Percentiles rank a stretch among this genome's conserved stretches.
phyloP scores from a whole-genome alignment of 2,329 filamentous ascomycete genomes.

The Aquanectria penicillioides region DNA sequence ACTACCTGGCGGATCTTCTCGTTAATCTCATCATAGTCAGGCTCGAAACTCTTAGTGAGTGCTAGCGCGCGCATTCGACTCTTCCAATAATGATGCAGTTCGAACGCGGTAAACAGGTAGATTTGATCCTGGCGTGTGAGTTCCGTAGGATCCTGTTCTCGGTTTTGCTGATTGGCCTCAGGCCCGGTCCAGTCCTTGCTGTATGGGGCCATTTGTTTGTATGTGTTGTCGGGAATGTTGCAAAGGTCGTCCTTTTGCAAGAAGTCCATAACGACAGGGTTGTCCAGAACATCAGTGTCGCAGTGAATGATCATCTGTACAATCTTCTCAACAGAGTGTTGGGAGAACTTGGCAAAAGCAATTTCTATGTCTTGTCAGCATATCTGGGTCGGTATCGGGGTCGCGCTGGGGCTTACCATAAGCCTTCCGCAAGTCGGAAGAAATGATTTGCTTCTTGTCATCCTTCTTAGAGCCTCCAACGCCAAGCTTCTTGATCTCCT shows the following conservation, averaged over 20 bases:
- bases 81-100: conserved; percentile 98
- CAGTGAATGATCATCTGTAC: conserved; percentile 96
- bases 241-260: conserved; percentile 92
- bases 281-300: conserved; percentile 88
- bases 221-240: conserved; percentile 88
- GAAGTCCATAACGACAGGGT: conserved; percentile 95
- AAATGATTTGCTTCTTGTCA: conserved; percentile 98
- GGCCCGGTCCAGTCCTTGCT: conserved; percentile 96
- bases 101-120: conserved; percentile 91
- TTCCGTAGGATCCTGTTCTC: conserved; percentile 88
- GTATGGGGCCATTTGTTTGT: conserved; percentile 93
- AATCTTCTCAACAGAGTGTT: conserved; percentile 82
- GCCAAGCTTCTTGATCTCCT: conserved; percentile 91
- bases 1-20: conserved; percentile 88
- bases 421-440: conserved; percentile 85
- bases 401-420: conserved; percentile 68
- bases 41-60: conserved; percentile 84
- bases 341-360: conserved; percentile 92
- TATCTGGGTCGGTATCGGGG: background rate
- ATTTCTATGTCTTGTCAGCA: conserved; percentile 70
- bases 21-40: conserved; percentile 92
- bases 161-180: conserved; percentile 77
- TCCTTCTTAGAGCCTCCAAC: conserved; percentile 78
- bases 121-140: conserved; percentile 96
- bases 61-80: conserved; percentile 91